Evolutionary conservation across 306 rosid species (phyloP), one percentile per base, ranked within the genome.

Genomic region (Ceratonia siliqua): DNA sequence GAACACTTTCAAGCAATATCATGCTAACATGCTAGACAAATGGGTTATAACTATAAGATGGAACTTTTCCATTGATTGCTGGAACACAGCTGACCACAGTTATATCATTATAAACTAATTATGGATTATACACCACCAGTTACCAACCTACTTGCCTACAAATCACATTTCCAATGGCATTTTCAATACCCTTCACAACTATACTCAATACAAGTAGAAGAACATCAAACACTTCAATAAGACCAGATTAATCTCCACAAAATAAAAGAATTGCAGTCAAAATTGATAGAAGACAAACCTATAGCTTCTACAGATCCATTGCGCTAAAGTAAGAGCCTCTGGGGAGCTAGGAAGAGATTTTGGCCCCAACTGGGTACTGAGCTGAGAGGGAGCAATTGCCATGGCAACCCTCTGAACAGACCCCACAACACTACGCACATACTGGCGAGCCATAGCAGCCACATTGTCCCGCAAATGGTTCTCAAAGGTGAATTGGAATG

Each of bases 371-470:
- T 85, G 93, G 10, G 93, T 75, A 83, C 85, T 75, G 43, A 89
- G 86, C 11, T 79, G 79, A 17, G 97, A 90, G 3, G 99, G 99
- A 70, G 99, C 85, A 62, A 94, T 94, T 17, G 98, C 99, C 99
- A 92, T 94, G 65, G 99, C 95, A 73, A 94, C 99, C 75, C 99
- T 87, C 78, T 94, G 99, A 62, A 94, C 99, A 3, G 99, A 92
- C 66, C 89, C 96, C 28, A 94, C 97, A 63, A 94, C 93, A 68
- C 93, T 81, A 2, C 99, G 97, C 65, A 94, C 96, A 14, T 90
- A 94, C 73, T 94, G 99, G 45, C 99, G 99, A 62, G 99, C 99
- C 99, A 94, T 94, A 4, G 95, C 92, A 79, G 99, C 97, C 36
- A 94, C 99, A 78, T 78, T 94, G 82, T 94, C 99, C 3, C 89